A percentile compares a stretch with the other conserved stretches of the same genome.
Evolutionary conservation across 2,329 filamentous ascomycete genomes (phyloP).

Genomic region (Nigrospora sphaerica): DNA sequence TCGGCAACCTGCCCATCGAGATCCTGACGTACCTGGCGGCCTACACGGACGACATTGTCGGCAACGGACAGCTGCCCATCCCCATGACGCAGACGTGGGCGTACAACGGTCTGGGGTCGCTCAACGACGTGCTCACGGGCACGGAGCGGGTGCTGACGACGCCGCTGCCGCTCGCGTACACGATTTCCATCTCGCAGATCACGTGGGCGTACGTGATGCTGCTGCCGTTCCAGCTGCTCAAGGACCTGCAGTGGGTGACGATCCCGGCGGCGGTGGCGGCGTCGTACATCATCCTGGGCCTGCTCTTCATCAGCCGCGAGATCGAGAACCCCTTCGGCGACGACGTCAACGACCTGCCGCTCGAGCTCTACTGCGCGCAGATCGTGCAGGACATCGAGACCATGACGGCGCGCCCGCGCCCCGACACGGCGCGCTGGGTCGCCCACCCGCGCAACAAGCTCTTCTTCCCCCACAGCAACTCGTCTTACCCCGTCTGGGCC

Average conservation of each 20-base stretch:
- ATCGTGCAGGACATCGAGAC: constrained; percentile 68
- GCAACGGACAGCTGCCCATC: constrained; percentile 46
- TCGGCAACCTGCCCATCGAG: constrained; percentile 79
- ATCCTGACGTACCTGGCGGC: constrained; percentile 66
- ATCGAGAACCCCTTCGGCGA: constrained; percentile 81
- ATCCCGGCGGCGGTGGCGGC: constrained; percentile 68
- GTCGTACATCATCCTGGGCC: constrained; percentile 76
- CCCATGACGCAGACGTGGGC: constrained; percentile 52
- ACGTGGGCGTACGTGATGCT: constrained; percentile 78
- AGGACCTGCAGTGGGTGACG: constrained; percentile 60
- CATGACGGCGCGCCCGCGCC: constrained; percentile 52
- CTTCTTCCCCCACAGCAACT: constrained; percentile 37
- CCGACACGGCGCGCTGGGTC: constrained; percentile 43
- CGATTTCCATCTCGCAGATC: constrained; percentile 78
- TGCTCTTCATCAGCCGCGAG: constrained; percentile 67
- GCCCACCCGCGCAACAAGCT: constrained; percentile 37
- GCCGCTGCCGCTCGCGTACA: constrained; percentile 75
- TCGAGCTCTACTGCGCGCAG: constrained; percentile 71
- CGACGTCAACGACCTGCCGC: constrained; percentile 75
- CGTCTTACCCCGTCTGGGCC: constrained; percentile 18
- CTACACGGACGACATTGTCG: constrained; percentile 56
- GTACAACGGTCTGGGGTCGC: constrained; percentile 51
- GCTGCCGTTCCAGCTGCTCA: constrained; percentile 73
- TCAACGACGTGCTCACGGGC: constrained; percentile 68
- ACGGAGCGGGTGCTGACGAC: constrained; percentile 76